phyloP scores from a whole-genome alignment of 352 stramenopile species.

The Thraustochytrium sp. region DNA sequence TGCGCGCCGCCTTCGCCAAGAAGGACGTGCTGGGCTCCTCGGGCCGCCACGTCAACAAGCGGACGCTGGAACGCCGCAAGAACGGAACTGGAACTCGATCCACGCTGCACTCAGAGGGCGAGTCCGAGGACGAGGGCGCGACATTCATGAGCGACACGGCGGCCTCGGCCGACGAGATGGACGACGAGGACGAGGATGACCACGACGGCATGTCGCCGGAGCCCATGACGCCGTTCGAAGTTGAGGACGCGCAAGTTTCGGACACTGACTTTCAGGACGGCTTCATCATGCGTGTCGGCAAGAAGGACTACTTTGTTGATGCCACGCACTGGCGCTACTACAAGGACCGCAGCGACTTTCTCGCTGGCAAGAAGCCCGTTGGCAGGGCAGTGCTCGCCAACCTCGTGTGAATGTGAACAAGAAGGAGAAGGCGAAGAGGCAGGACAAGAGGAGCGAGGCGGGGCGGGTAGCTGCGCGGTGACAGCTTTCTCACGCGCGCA shows the following conservation, averaged over 20 bases:
- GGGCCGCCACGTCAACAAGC: neutral
- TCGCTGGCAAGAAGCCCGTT: neutral
- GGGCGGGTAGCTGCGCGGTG: too few relatives aligned
- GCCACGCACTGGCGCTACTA: neutral
- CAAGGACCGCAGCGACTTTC: neutral
- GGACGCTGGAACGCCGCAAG: neutral
- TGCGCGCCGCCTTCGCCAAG: neutral
- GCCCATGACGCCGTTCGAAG: neutral
- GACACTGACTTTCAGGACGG: neutral
- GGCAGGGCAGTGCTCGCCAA: neutral
- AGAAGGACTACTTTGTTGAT: constrained; percentile 39
- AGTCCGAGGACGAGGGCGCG: too few relatives aligned
- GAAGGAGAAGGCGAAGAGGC: too few relatives aligned
- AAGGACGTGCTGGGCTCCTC: neutral
- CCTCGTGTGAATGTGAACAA: constrained; percentile 34
- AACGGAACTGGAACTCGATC: neutral
- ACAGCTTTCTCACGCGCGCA: too few relatives aligned
- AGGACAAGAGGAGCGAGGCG: too few relatives aligned
- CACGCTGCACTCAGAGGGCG: neutral
- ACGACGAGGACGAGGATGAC: neutral
- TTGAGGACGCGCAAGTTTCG: neutral
- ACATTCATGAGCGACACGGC: too few relatives aligned
- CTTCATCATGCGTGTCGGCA: constrained; percentile 27
- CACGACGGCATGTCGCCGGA: neutral
- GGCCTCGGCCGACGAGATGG: neutral